A percentile compares a stretch with the other conserved stretches of the same genome.
Evolutionary conservation across 768 basidiomycete species (phyloP).

Genomic region (Fomitopsis serialis): DNA sequence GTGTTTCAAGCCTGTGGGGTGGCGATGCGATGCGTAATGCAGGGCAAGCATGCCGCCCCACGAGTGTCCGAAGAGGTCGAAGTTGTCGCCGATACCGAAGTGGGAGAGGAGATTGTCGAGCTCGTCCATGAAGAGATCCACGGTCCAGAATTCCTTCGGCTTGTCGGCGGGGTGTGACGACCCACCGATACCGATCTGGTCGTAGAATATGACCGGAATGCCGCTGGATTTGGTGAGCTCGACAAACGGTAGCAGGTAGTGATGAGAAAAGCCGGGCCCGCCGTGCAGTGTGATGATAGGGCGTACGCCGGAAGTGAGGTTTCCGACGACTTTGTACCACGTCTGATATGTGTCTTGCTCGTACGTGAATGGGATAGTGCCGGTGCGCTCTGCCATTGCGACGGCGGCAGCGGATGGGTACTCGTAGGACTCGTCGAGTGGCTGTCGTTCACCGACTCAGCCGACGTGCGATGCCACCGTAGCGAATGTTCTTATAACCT

Average conservation of each 20-base stretch:
- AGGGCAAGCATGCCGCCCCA: slow-evolving; percentile 44
- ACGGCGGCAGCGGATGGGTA: no score
- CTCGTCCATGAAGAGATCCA: slow-evolving; percentile 46
- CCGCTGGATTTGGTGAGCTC: slow-evolving; percentile 30
- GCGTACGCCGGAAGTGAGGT: slow-evolving; percentile 28
- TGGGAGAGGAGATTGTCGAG: slow-evolving; percentile 43
- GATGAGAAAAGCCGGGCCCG: slow-evolving; percentile 42
- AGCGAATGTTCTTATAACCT: no score
- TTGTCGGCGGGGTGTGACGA: slow-evolving; percentile 51
- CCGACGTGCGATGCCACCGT: no score
- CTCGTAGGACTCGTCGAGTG: no score
- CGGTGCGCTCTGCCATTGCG: background rate
- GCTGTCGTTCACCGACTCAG: no score
- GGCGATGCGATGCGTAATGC: slow-evolving; percentile 15
- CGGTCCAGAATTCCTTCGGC: slow-evolving; percentile 45
- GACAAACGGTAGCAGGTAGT: slow-evolving; percentile 34
- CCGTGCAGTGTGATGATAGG: slow-evolving; percentile 51
- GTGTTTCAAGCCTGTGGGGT: slow-evolving; percentile 27
- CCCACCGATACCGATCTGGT: slow-evolving; percentile 46
- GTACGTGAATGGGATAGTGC: background rate
- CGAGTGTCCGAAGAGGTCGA: slow-evolving; percentile 38
- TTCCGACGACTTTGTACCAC: slow-evolving; percentile 47
- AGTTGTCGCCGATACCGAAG: slow-evolving; percentile 39
- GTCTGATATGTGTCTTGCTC: slow-evolving; percentile 28
- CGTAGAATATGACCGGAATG: slow-evolving; percentile 47